Percentiles rank a stretch among this genome's conserved stretches.
Evolutionary conservation across 23 red algal species (phyloP).

Genomic region (Porphyridium purpureum): DNA sequence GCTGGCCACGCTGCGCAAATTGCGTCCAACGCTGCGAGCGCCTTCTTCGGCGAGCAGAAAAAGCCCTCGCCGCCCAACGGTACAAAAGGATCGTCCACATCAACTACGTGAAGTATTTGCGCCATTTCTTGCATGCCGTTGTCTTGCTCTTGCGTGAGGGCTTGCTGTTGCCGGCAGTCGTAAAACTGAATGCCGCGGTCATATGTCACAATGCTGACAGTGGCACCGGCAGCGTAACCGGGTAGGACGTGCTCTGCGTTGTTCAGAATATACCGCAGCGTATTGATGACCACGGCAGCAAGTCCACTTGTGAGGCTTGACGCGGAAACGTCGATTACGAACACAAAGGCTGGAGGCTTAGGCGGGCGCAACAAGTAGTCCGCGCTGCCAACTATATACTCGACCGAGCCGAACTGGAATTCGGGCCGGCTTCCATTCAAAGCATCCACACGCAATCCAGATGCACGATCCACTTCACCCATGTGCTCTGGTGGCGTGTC

Average conservation of each 20-base stretch:
- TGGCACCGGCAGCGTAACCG: conserved; percentile 22
- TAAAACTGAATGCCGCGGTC: conserved; percentile 56
- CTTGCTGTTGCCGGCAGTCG: conserved; percentile 38
- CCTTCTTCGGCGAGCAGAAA: conserved; percentile 33
- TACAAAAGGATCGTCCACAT: conserved; percentile 68
- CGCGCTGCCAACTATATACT: conserved; percentile 64
- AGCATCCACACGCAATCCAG: conserved; percentile 53
- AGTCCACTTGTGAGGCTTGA: conserved; percentile 37
- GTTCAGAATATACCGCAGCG: conserved; percentile 22
- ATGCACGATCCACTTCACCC: conserved; percentile 45
- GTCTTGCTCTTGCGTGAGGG: conserved; percentile 15
- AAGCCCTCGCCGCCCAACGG: conserved; percentile 44
- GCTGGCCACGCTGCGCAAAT: too few relatives aligned
- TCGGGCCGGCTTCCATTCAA: conserved; percentile 49
- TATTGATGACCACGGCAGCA: conserved; percentile 26
- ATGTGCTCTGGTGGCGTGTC: conserved; percentile 58
- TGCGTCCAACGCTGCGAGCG: conserved; percentile 3
- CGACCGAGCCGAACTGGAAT: conserved; percentile 68
- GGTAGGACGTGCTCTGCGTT: conserved; percentile 22
- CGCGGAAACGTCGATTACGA: conserved; percentile 54
- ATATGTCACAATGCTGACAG: conserved; percentile 48
- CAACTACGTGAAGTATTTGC: conserved; percentile 43
- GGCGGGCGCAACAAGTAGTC: conserved; percentile 14
- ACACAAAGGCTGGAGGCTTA: conserved; percentile 40
- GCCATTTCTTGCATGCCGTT: too few relatives aligned